These are phyloP conservation scores for Botrytis paeoniae DNA, from an alignment of 2,329 filamentous ascomycete species.

Conservation along the genomic window DNA sequence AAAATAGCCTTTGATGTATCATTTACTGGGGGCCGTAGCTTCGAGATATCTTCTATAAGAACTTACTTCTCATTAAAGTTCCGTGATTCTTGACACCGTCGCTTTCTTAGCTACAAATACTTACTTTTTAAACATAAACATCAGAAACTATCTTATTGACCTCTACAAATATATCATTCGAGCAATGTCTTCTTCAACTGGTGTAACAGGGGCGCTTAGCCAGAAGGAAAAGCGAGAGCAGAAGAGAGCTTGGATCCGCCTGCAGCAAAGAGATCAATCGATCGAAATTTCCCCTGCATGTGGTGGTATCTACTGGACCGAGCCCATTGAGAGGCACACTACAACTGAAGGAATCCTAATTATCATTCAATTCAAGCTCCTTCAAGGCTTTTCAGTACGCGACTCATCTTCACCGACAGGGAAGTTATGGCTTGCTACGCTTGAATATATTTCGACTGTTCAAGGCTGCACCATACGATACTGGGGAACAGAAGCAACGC, in stretches of 20 bases:
- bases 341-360: background rate
- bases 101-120: too few relatives aligned
- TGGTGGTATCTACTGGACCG: background rate
- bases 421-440: background rate
- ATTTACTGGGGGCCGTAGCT: too few relatives aligned
- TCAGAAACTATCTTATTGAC: background rate
- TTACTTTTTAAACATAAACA: too few relatives aligned
- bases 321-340: background rate
- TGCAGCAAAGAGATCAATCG: background rate
- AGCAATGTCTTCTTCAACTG: background rate
- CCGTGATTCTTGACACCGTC: background rate
- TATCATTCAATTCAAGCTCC: background rate
- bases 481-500: background rate
- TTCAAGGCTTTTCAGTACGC: background rate
- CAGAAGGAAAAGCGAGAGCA: background rate
- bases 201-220: background rate
- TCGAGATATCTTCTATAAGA: background rate
- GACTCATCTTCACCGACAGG: background rate
- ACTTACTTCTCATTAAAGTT: background rate
- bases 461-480: background rate
- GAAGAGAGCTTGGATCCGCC: background rate
- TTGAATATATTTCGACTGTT: background rate
- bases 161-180: too few relatives aligned
- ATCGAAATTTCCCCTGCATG: background rate
- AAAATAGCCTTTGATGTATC: too few relatives aligned